A percentile compares a stretch with the other conserved stretches of the same genome.
phyloP scores from a whole-genome alignment of 371 early-diverging fungal species.

The Dinochytrium kinnereticum region DNA sequence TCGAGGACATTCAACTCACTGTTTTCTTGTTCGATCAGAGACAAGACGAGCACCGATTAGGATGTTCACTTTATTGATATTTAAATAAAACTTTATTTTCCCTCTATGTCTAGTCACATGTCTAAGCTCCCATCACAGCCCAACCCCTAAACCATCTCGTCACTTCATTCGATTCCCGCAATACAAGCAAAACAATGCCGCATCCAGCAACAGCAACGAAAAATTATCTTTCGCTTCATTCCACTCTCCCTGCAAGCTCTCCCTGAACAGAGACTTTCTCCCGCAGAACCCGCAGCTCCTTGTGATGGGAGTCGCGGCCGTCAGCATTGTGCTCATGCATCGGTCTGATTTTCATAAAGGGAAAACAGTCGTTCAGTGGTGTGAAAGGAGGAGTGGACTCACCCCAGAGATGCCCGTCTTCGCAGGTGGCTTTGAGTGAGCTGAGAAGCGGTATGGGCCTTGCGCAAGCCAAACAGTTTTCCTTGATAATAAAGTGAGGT shows the following conservation, averaged over 20 bases:
- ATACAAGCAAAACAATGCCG: neutral
- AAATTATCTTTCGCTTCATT: neutral
- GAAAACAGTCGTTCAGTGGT: no score
- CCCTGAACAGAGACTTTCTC: neutral
- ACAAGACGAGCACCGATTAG: no score
- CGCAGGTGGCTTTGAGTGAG: neutral
- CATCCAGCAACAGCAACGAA: neutral
- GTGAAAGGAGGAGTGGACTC: no score
- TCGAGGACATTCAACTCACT: no score
- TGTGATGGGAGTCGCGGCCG: neutral
- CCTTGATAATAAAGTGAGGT: neutral
- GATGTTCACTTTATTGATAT: no score
- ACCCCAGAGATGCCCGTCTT: neutral
- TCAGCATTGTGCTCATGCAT: neutral
- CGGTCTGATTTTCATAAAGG: neutral
- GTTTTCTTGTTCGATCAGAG: no score
- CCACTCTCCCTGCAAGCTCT: neutral
- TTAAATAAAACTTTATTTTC: no score
- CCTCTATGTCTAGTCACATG: no score
- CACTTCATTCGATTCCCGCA: constrained; percentile 6
- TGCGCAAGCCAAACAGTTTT: neutral
- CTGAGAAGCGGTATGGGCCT: neutral
- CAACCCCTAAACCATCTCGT: no score
- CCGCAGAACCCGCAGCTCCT: neutral
- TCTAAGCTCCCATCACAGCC: no score